Percentiles rank a stretch among this genome's conserved stretches.
Conservation (phyloP, 1,284 basidiomycete genomes). For the Leccinum angustisporum region DNA sequence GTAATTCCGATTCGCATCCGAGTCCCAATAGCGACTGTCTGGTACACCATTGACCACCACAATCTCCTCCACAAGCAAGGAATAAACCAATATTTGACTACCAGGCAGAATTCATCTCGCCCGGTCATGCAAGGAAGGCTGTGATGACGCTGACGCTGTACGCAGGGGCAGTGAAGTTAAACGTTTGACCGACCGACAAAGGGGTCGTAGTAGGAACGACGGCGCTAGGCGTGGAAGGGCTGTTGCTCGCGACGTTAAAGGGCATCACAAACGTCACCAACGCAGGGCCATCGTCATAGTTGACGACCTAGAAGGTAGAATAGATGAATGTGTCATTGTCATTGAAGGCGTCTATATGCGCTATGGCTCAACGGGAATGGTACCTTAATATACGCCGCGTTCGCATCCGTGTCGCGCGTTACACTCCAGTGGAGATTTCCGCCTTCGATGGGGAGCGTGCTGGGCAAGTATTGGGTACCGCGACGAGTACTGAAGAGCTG, state of each 20-base stretch:
- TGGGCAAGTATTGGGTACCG: conserved; percentile 63
- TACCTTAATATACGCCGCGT: conserved; percentile 60
- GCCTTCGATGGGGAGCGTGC: conserved; percentile 49
- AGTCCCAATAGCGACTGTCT: not conserved
- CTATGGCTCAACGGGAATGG: not conserved
- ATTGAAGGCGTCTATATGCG: not conserved
- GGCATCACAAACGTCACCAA: conserved; percentile 54
- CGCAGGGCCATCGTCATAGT: conserved; percentile 43
- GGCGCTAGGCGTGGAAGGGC: conserved; percentile 49
- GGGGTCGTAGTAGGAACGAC: conserved; percentile 46
- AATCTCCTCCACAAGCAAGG: not conserved
- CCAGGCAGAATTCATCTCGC: not conserved
- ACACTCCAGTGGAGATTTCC: conserved; percentile 65
- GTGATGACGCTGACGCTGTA: conserved; percentile 58
- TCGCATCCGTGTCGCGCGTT: conserved; percentile 39
- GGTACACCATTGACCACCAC: not conserved
- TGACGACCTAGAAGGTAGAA: conserved; percentile 46
- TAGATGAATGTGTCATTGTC: not conserved
- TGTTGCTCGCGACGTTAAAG: conserved; percentile 47
- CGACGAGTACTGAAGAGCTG: conserved; percentile 63
- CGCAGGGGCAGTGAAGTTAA: conserved; percentile 57
- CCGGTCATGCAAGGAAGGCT: not conserved
- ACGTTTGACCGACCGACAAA: conserved; percentile 47
- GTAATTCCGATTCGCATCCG: not conserved
- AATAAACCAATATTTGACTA: not conserved